phyloP scores from a whole-genome alignment of 805 yeast species.

The Lipomyces orientalis region DNA sequence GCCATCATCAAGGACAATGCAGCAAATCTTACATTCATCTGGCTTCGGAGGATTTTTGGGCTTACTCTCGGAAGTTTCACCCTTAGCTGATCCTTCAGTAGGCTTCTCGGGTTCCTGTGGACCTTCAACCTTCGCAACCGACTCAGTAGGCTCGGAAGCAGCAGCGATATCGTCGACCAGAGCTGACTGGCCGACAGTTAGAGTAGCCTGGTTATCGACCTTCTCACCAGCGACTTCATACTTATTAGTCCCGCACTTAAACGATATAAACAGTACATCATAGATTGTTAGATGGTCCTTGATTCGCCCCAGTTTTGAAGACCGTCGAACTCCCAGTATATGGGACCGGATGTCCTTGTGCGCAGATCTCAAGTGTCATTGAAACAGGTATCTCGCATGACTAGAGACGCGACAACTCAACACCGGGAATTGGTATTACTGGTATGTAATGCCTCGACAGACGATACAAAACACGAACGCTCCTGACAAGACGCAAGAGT shows the following conservation, averaged over 20 bases:
- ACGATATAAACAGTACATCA: not conserved
- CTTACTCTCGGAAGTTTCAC: constrained; percentile 1
- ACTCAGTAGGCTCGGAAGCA: not conserved
- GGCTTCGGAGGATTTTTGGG: not conserved
- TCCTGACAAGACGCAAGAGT: no score
- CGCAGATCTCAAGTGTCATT: no score
- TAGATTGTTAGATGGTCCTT: not conserved
- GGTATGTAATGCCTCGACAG: not conserved
- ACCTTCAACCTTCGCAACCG: constrained; percentile 6
- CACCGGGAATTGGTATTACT: not conserved
- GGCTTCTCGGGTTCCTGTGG: not conserved
- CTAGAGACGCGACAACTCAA: not conserved
- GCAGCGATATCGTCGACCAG: constrained; percentile 1
- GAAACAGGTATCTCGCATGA: no score
- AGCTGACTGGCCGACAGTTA: not conserved
- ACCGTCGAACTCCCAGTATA: no score
- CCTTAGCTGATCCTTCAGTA: constrained; percentile 16
- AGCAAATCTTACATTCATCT: not conserved
- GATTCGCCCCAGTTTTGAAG: not conserved
- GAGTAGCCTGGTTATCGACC: not conserved
- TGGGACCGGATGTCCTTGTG: no score
- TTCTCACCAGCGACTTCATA: not conserved
- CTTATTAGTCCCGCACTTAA: not conserved
- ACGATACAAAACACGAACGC: no score
- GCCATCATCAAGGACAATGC: not conserved